A percentile compares a stretch with the other conserved stretches of the same genome.
phyloP scores from a whole-genome alignment of 257 asterid genomes.

The Primulina huaijiensis region DNA sequence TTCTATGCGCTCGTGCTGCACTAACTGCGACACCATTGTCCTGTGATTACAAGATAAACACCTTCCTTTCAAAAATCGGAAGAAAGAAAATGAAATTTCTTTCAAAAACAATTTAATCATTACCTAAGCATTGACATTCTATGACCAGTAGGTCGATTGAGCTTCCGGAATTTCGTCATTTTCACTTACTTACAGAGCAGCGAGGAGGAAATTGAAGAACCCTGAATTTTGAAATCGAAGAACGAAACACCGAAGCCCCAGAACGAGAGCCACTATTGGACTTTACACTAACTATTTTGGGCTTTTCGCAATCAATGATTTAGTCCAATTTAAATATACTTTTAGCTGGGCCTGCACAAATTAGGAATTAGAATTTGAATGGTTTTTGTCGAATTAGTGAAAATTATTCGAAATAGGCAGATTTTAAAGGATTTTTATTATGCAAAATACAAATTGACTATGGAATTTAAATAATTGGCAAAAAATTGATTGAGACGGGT shows the following conservation, averaged over 20 bases:
- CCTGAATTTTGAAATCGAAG: neutral
- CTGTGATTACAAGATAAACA: conserved; percentile 31
- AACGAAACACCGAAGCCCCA: too few relatives aligned
- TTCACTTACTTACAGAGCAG: neutral
- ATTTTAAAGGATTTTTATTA: too few relatives aligned
- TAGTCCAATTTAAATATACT: neutral
- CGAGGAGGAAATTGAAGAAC: conserved; percentile 20
- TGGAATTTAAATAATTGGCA: too few relatives aligned
- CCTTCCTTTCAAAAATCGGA: neutral
- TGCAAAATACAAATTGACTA: too few relatives aligned
- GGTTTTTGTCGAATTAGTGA: too few relatives aligned
- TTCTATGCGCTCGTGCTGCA: conserved; percentile 91
- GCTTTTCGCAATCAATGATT: too few relatives aligned
- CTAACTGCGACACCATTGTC: conserved; percentile 94
- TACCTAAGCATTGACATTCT: conserved; percentile 93
- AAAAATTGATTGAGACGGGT: too few relatives aligned
- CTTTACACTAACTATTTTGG: neutral
- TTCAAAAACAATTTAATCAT: neutral
- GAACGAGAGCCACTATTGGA: neutral
- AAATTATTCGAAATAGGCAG: too few relatives aligned
- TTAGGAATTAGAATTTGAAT: too few relatives aligned
- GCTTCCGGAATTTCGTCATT: conserved; percentile 90
- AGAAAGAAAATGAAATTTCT: neutral
- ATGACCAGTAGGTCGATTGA: conserved; percentile 79
- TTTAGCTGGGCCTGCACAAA: too few relatives aligned